Evolutionary conservation across 2,329 filamentous ascomycete species (phyloP), one percentile per base, ranked within the genome.

Genomic region (Curvularia spicifera): DNA sequence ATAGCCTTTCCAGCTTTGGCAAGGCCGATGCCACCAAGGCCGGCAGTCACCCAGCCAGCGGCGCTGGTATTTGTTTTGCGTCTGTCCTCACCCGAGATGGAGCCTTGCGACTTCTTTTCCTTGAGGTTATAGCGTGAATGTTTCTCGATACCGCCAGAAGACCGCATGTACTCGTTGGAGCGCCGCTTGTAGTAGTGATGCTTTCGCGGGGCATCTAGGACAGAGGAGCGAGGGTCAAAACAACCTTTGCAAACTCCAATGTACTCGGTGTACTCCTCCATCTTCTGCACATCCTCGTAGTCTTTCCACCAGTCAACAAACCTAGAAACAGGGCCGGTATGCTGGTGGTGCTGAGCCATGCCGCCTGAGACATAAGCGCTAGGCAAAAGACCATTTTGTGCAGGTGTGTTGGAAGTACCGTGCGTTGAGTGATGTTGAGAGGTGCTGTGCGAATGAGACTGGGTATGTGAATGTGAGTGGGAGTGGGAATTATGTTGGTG

Each of bases 251-350:
- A 89, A 2, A 89, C 83, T 22, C 87, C 87, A 65, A 88, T 88
- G 58, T 84, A 83, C 73, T 89, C 85, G 1, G 86, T 88, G 67
- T 89, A 89, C 69, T 88, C 86, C 72, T 89, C 87, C 77, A 87
- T 89, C 69, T 84, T 83, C 18, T 81, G 82, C 0, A 89, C 85
- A n/a, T 86, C 87, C 61, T 89, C 85, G 1, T 85, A 81, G 60
- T 85, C 87, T 69, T 81, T 86, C 84, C 83, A 88, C 79, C 83
- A 89, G 66, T 85, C 84, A 39, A 85, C 79, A 29, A 87, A 79
- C 49, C 79, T 82, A 37, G 78, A 79, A 1, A 89, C 77, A 0
- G 87, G 83, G 0, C 85, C 85, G 44, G 79, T 80, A 56, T 84
- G 84, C 51, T 82, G 82, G 63, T 85, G 84, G 45, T 59, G 66